phyloP scores from a whole-genome alignment of 1,139 yeast genomes.

The Suhomyces taliae region DNA sequence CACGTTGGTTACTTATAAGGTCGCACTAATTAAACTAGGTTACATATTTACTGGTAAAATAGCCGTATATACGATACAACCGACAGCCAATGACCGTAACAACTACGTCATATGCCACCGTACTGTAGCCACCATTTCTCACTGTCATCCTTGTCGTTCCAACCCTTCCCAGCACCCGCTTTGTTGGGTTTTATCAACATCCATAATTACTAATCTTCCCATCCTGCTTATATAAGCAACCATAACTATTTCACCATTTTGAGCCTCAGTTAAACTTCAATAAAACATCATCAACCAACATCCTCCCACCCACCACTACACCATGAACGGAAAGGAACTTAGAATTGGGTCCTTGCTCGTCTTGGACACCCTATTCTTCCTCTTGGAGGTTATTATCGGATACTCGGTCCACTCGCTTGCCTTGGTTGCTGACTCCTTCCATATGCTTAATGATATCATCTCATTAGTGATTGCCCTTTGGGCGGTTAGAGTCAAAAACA shows the following conservation, averaged over 20 bases:
- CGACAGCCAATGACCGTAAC: too few species aligned
- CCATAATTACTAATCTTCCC: too few species aligned
- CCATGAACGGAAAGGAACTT: conserved; percentile 59
- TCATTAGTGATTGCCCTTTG: conserved; percentile 88
- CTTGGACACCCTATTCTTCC: conserved; percentile 80
- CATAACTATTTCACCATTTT: background rate
- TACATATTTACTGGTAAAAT: too few species aligned
- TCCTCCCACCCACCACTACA: background rate
- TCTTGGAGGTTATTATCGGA: conserved; percentile 81
- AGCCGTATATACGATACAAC: too few species aligned
- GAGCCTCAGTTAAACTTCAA: background rate
- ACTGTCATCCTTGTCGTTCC: too few species aligned
- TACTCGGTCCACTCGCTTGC: conserved; percentile 92
- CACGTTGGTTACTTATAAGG: too few species aligned
- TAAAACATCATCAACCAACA: background rate
- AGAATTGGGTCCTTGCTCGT: conserved; percentile 71
- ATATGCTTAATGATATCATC: conserved; percentile 93
- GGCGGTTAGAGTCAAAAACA: conserved; percentile 92
- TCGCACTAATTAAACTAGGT: too few species aligned
- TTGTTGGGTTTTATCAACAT: too few species aligned
- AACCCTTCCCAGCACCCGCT: too few species aligned
- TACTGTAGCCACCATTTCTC: too few species aligned
- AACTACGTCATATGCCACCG: too few species aligned
- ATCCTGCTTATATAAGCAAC: background rate
- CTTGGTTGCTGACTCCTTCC: conserved; percentile 92